A percentile compares a stretch with the other conserved stretches of the same genome.
phyloP scores from a whole-genome alignment of 805 yeast genomes.

The Lachancea dasiensis region DNA sequence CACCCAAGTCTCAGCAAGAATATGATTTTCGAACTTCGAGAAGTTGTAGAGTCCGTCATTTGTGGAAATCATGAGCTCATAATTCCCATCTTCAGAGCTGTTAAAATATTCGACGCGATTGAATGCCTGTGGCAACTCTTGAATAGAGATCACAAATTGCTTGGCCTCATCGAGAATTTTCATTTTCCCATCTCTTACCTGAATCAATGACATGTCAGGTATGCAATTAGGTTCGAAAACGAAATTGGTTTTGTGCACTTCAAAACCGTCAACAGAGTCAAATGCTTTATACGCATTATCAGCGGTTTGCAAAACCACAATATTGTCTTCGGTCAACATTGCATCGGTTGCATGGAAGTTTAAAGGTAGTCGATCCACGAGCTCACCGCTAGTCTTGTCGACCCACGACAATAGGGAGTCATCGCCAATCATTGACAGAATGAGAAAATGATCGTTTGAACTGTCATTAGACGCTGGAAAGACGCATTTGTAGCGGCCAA shows the following conservation, averaged over 20 bases:
- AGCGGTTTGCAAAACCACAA: conserved; percentile 12
- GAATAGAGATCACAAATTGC: conserved; percentile 12
- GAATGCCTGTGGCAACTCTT: conserved; percentile 16
- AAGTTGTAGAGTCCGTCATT: conserved; percentile 15
- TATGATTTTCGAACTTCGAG: conserved; percentile 21
- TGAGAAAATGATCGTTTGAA: conserved; percentile 17
- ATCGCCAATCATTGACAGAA: conserved; percentile 25
- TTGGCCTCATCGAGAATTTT: conserved; percentile 19
- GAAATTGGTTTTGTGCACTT: conserved; percentile 4
- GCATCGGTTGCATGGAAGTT: conserved; percentile 16
- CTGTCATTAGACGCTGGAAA: conserved; percentile 8
- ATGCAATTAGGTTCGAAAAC: conserved; percentile 17
- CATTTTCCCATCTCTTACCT: conserved; percentile 10
- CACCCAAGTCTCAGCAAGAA: conserved; percentile 31
- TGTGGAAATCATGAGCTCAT: conserved; percentile 15
- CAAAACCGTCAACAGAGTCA: conserved; percentile 21
- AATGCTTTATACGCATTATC: conserved; percentile 4
- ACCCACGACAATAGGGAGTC: conserved; percentile 32
- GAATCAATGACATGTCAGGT: conserved; percentile 13
- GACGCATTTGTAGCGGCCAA: conserved; percentile 37
- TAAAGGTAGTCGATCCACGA: conserved; percentile 31
- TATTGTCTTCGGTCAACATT: conserved; percentile 11
- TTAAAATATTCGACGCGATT: conserved; percentile 14
- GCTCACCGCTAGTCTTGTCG: conserved; percentile 30
- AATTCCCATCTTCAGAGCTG: conserved; percentile 14